These are phyloP conservation scores for Stemphylium lycopersici DNA, from an alignment of 2,329 filamentous ascomycete species.

Conservation along the genomic window DNA sequence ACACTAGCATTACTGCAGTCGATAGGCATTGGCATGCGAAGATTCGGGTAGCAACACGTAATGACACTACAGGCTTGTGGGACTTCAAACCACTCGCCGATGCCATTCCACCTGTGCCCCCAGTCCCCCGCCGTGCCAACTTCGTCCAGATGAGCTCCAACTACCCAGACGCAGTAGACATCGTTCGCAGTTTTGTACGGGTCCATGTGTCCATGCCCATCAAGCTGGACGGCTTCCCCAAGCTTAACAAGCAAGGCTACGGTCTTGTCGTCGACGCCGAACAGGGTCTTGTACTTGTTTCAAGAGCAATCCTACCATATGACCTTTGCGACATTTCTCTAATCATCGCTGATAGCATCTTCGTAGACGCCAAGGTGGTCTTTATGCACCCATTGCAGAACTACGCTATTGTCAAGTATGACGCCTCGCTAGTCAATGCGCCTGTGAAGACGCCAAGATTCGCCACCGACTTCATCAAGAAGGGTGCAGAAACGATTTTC, in stretches of 20 bases:
- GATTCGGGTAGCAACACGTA: slow-evolving; percentile 90
- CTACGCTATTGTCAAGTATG: slow-evolving; percentile 94
- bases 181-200: slow-evolving; percentile 93
- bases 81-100: slow-evolving; percentile 89
- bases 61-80: slow-evolving; percentile 90
- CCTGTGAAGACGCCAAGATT: slow-evolving; percentile 89
- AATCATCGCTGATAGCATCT: slow-evolving; percentile 95
- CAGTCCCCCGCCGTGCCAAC: slow-evolving; percentile 77
- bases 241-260: slow-evolving; percentile 92
- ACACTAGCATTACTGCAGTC: slow-evolving; percentile 89
- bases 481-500: slow-evolving; percentile 93
- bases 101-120: slow-evolving; percentile 74
- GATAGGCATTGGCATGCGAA: slow-evolving; percentile 96
- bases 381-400: slow-evolving; percentile 98
- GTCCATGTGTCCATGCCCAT: slow-evolving; percentile 92
- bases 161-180: slow-evolving; percentile 87
- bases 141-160: slow-evolving; percentile 92
- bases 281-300: slow-evolving; percentile 92
- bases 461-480: slow-evolving; percentile 80
- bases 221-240: slow-evolving; percentile 97
- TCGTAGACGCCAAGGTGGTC: slow-evolving; percentile 90
- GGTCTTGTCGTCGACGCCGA: slow-evolving; percentile 97
- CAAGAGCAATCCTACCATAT: slow-evolving; percentile 91
- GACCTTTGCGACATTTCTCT: slow-evolving; percentile 96
- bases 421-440: slow-evolving; percentile 89